phyloP scores from a whole-genome alignment of 1,284 basidiomycete genomes.

The Somion occarium region DNA sequence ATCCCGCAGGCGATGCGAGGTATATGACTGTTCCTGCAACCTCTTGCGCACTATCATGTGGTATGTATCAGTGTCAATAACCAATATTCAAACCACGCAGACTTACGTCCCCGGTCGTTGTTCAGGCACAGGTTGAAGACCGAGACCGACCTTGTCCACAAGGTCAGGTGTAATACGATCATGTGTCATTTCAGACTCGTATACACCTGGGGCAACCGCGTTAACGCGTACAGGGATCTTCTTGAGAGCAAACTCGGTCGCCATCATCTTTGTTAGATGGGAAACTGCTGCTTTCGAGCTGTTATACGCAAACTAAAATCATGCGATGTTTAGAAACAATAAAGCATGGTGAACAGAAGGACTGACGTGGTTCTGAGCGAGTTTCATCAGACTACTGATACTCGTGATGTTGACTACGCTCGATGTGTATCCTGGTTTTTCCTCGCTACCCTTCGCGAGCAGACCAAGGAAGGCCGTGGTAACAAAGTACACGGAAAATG shows the following conservation, averaged over 20 bases:
- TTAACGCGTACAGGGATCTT: conserved; percentile 66
- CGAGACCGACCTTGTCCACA: conserved; percentile 52
- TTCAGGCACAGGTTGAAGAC: conserved; percentile 54
- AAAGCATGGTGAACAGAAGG: not conserved
- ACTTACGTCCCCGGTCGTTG: conserved; percentile 65
- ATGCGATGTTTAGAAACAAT: not conserved
- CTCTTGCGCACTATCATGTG: conserved; percentile 50
- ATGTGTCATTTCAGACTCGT: conserved; percentile 72
- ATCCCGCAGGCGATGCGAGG: conserved; percentile 64
- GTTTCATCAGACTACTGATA: conserved; percentile 64
- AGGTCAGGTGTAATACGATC: conserved; percentile 39
- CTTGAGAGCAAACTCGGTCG: conserved; percentile 69
- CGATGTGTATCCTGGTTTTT: conserved; percentile 50
- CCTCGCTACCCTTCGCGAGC: conserved; percentile 63
- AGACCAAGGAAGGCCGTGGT: conserved; percentile 73
- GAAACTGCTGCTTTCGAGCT: conserved; percentile 72
- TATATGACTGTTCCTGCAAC: conserved; percentile 74
- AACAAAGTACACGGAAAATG: conserved; percentile 69
- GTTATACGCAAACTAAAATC: conserved; percentile 71
- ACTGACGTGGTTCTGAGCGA: conserved; percentile 71
- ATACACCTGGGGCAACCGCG: conserved; percentile 70
- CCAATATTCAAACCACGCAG: not conserved
- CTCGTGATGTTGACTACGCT: conserved; percentile 74
- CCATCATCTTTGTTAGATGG: conserved; percentile 69
- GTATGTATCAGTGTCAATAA: not conserved